A percentile compares a stretch with the other conserved stretches of the same genome.
Evolutionary conservation across 805 yeast genomes (phyloP).

Genomic region (Ascoidea tarda): DNA sequence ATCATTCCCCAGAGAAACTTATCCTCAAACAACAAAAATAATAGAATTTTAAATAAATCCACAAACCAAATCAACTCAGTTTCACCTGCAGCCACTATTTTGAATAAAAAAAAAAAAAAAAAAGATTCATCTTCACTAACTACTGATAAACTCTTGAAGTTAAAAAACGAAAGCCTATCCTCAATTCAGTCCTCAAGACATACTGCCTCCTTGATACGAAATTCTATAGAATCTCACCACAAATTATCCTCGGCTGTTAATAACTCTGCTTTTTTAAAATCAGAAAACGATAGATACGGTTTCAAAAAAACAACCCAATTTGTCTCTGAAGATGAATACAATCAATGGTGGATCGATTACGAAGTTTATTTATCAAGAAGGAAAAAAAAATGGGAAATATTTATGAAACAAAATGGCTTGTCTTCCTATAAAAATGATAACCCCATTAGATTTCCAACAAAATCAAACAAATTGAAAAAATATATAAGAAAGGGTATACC

Average conservation of each 20-base stretch:
- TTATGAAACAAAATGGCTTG: slow-evolving; percentile 60
- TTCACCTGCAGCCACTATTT: background rate
- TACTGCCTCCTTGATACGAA: slow-evolving; percentile 8
- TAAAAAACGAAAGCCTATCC: background rate
- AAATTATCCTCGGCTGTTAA: background rate
- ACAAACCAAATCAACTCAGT: background rate
- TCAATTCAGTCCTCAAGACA: slow-evolving; percentile 6
- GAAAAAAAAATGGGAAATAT: slow-evolving; percentile 60
- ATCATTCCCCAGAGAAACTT: too few relatives aligned
- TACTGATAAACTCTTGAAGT: background rate
- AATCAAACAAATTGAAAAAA: slow-evolving; percentile 64
- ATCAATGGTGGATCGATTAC: slow-evolving; percentile 66
- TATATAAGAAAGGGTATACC: slow-evolving; percentile 88
- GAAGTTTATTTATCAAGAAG: slow-evolving; percentile 47
- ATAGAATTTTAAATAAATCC: background rate
- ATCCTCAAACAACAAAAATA: background rate
- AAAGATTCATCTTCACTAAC: background rate
- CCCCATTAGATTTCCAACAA: slow-evolving; percentile 64
- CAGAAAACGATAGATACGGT: slow-evolving; percentile 67
- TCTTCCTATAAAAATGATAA: slow-evolving; percentile 24
- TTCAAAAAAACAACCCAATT: slow-evolving; percentile 54
- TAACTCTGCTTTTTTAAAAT: background rate
- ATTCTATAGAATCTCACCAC: slow-evolving; percentile 7
- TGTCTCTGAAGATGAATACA: slow-evolving; percentile 41
- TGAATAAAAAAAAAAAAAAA: background rate